Percentiles rank a stretch among this genome's conserved stretches.
Conservation (phyloP, 202 grass and related monocot species). For the Eragrostis tef region DNA sequence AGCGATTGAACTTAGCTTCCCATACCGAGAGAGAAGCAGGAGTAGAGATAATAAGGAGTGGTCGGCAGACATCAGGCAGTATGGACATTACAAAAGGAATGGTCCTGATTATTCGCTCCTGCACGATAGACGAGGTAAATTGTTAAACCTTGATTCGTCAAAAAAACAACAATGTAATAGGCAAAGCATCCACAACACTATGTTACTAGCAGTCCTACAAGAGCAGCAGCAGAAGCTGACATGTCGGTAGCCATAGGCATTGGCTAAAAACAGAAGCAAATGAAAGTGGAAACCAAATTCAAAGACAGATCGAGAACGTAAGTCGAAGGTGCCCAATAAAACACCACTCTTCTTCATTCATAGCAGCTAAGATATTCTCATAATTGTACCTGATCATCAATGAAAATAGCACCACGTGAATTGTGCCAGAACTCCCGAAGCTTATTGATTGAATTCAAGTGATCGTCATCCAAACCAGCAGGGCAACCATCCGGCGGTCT, state of each 20-base stretch:
- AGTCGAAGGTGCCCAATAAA: slow-evolving; percentile 14
- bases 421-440: slow-evolving; percentile 84
- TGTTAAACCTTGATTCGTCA: slow-evolving; percentile 13
- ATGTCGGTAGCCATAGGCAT: neutral
- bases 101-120: slow-evolving; percentile 86
- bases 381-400: slow-evolving; percentile 77
- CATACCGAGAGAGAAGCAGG: slow-evolving; percentile 65
- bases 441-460: slow-evolving; percentile 69
- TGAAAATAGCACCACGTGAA: slow-evolving; percentile 64
- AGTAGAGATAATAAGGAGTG: slow-evolving; percentile 77
- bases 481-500: slow-evolving; percentile 70
- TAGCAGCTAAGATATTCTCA: slow-evolving; percentile 29
- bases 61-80: slow-evolving; percentile 57
- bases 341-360: neutral
- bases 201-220: slow-evolving; percentile 20
- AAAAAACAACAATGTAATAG: slow-evolving; percentile 13
- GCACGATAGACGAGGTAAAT: slow-evolving; percentile 41
- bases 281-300: slow-evolving; percentile 19
- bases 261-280: slow-evolving; percentile 20
- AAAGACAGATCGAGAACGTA: neutral
- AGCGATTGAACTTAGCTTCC: slow-evolving; percentile 76
- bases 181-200: slow-evolving; percentile 6
- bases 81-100: slow-evolving; percentile 74
- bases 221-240: neutral
- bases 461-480: slow-evolving; percentile 59